These are phyloP conservation scores for Colletotrichum viniferum DNA, from an alignment of 2,329 filamentous ascomycete species.

Conservation along the genomic window DNA sequence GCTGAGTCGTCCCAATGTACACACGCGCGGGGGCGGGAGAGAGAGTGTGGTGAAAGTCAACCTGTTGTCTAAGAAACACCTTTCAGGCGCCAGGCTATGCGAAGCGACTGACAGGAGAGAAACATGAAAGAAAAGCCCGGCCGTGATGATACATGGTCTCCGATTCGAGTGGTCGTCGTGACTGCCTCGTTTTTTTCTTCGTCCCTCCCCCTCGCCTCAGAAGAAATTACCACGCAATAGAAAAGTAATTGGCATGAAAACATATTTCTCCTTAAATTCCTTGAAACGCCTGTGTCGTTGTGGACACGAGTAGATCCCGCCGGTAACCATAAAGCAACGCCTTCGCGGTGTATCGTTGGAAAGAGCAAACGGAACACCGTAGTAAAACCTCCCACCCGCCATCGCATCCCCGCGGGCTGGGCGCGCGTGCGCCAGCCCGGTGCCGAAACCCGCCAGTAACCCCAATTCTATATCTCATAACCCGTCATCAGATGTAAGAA, in stretches of 20 bases:
- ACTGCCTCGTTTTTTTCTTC: background rate
- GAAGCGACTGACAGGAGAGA: background rate
- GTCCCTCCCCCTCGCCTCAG: background rate
- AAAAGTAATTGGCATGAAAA: background rate
- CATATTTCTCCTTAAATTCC: background rate
- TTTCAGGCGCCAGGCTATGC: background rate
- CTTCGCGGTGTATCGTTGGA: slow-evolving; percentile 19
- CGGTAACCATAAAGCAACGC: slow-evolving; percentile 8
- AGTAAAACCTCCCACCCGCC: background rate
- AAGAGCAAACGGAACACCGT: background rate
- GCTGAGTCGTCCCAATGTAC: background rate
- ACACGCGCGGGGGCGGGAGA: background rate
- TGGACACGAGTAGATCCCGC: background rate
- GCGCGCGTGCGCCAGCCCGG: background rate
- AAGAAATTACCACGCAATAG: background rate
- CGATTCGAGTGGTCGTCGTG: background rate
- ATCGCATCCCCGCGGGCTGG: background rate
- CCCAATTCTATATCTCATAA: slow-evolving; percentile 7
- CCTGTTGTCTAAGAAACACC: background rate
- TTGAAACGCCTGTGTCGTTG: background rate
- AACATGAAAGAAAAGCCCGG: background rate
- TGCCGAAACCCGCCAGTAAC: background rate
- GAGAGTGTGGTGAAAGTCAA: background rate
- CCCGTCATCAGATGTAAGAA: background rate
- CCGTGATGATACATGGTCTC: slow-evolving; percentile 1